Conservation (phyloP, 106 monocot genomes). For the Narthecium ossifragum region DNA sequence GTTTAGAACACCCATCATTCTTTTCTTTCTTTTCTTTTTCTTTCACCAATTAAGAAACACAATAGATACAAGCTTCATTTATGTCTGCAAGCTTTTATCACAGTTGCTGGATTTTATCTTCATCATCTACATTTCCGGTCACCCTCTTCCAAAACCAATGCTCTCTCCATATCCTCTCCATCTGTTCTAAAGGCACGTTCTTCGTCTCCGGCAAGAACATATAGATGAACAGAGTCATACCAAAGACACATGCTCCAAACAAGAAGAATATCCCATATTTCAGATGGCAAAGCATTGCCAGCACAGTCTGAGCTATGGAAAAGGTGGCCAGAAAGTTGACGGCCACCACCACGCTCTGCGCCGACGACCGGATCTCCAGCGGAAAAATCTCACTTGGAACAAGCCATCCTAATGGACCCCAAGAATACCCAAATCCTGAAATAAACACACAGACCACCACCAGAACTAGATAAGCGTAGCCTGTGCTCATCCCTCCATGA, state of each 20-base stretch:
- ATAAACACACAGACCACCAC: neutral
- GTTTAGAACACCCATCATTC: too few relatives aligned
- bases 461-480: slow-evolving; percentile 3
- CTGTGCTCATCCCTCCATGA: slow-evolving; percentile 1
- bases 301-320: neutral
- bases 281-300: slow-evolving; percentile 5
- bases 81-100: too few relatives aligned
- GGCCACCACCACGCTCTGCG: neutral
- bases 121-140: neutral
- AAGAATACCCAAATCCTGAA: slow-evolving; percentile 8
- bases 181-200: slow-evolving; percentile 1
- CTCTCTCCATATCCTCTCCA: slow-evolving; percentile 3
- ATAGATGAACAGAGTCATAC: slow-evolving; percentile 13
- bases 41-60: too few relatives aligned
- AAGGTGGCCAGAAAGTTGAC: neutral
- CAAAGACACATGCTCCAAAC: neutral
- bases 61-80: too few relatives aligned
- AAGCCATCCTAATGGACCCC: slow-evolving; percentile 12
- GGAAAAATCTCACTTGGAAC: slow-evolving; percentile 11
- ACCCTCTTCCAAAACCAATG: slow-evolving; percentile 13
- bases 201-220: slow-evolving; percentile 1
- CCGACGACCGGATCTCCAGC: slow-evolving; percentile 5
- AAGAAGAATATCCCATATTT: slow-evolving; percentile 5
- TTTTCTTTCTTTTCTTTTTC: too few relatives aligned
- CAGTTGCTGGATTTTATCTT: too few relatives aligned